Base-by-base conservation (phyloP, 2,329 filamentous ascomycete species). In the Colletotrichum nymphaeae region DNA sequence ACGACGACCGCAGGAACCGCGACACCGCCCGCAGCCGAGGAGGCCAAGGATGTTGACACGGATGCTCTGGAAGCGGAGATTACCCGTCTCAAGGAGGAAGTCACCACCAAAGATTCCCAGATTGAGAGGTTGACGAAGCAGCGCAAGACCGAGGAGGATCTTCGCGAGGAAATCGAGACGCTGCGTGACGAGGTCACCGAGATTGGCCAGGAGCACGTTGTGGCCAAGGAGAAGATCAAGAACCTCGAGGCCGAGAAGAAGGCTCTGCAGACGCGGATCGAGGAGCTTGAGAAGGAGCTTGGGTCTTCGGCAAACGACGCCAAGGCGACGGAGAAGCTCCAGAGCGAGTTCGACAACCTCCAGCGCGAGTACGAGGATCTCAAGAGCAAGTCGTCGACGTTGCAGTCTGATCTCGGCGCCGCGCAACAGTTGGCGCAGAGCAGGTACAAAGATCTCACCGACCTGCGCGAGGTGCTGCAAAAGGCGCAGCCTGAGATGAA, bases 401-500 rank as follows among this genome's bases (percentile, higher is more conserved):
- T 98, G 22, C 92, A 97, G 79, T 94, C 93, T 0, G 96, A 99
- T 79, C 88, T 98, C 3, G 93, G 92, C 2, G 95, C 95, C 2
- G 93, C 95, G 0, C 92, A 98, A 80, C 92, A 97, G 82, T 88
- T 98, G 14, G 95, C 97, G 0, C 93, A 97, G 74, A 93, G 90
- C 19, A 89, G 97, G 35, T 98, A 95, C 86, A 97, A 95, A 81
- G 95, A 98, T 73, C 85, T 98, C 1, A 92, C 92, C 0, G 94
- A 97, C 32, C 85, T 98, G 58, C 90, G 93, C 24, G 93, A 96
- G 74, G 87, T 95, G 2, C 83, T 98, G 35, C 92, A 95, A 76
- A 97, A 97, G 80, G 90, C 93, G 0, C 95, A 98, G 79, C 93
- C 95, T 0, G 96, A 99, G 82, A 85, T 98, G 28, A 93, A 93